Base-by-base conservation (phyloP, 2,329 filamentous ascomycete genomes). In the Ilyonectria robusta region DNA sequence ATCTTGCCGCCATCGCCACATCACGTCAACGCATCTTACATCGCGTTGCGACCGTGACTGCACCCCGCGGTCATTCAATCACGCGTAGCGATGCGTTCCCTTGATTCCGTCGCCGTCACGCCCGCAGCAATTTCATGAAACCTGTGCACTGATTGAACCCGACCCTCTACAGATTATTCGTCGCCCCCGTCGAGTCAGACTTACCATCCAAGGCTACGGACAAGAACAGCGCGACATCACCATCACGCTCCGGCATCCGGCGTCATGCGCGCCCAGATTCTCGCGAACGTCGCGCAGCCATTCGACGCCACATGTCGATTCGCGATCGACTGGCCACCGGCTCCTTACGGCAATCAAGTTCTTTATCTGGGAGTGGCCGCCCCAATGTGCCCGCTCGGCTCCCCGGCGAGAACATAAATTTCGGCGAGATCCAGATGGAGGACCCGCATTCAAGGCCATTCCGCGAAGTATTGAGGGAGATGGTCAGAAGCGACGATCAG, bases 171-270 rank as follows among this genome's bases (percentile, higher is more conserved):
- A 86, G 85, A 69, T 77, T 86, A 35, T 86, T 85, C 69, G 74
- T 85, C 59, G 82, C 84, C 42, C 83, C 83, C 37, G 80, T 84
- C 69, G 81, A 84, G 70, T 84, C 84, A 54, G 83, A 85, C 67
- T 61, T 84, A 50, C 72, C 78, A 15, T 71, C 76, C 53, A 84
- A 83, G 69, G 59, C 79, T 37, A 68, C 78, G 29, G 71, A 73
- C 42, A 84, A 80, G 65, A 66, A 46, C 57, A 57, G 70, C 47
- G 62, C 71, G 19, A 69, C 76, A 6, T 79, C 79, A 26, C 76
- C 77, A 44, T 71, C 78, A 50, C 83, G 83, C 55, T 81, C 83
- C 11, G 74, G 79, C n/a, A 84, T 85, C 44, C 80, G 83, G 55
- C 83, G 82, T 62, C 58, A 71, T 23, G 75, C 72, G 60, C 81